Percentiles rank a stretch among this genome's conserved stretches.
These are phyloP conservation scores for Cronartium ribicola DNA, from an alignment of 1,284 basidiomycete genomes.

Conservation along the genomic window DNA sequence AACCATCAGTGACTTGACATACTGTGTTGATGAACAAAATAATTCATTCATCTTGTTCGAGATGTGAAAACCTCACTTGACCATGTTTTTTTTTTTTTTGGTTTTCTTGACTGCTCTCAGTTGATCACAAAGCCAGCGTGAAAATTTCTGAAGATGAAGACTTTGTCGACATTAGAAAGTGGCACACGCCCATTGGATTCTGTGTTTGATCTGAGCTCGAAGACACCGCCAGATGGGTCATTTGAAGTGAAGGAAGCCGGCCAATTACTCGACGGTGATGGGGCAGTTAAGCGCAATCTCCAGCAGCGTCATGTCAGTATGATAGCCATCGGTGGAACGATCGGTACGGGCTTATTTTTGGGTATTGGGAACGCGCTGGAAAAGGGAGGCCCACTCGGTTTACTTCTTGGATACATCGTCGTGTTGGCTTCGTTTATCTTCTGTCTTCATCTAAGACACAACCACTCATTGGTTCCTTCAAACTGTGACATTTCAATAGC, in stretches of 20 bases:
- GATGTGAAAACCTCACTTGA: conserved; percentile 57
- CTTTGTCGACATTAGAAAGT: neutral
- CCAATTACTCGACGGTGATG: neutral
- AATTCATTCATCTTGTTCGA: conserved; percentile 43
- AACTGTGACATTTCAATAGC: conserved; percentile 6
- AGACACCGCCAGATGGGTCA: neutral
- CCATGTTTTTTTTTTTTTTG: conserved; percentile 18
- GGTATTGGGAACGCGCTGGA: conserved; percentile 63
- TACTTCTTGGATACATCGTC: conserved; percentile 52
- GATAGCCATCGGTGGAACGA: conserved; percentile 39
- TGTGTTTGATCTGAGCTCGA: neutral
- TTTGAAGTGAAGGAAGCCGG: neutral
- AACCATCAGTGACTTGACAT: neutral
- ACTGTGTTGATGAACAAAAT: conserved; percentile 41
- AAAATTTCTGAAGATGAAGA: neutral
- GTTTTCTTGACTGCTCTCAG: neutral
- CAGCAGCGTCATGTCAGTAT: conserved; percentile 34
- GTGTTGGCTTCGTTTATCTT: conserved; percentile 9
- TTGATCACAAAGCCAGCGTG: neutral
- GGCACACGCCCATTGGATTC: neutral
- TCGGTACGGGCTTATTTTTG: conserved; percentile 57
- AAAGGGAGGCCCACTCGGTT: conserved; percentile 54
- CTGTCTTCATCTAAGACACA: neutral
- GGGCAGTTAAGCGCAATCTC: conserved; percentile 20
- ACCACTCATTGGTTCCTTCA: neutral